Conservation (phyloP, 306 rosid genomes). For the Pyrus bretschneideri region DNA sequence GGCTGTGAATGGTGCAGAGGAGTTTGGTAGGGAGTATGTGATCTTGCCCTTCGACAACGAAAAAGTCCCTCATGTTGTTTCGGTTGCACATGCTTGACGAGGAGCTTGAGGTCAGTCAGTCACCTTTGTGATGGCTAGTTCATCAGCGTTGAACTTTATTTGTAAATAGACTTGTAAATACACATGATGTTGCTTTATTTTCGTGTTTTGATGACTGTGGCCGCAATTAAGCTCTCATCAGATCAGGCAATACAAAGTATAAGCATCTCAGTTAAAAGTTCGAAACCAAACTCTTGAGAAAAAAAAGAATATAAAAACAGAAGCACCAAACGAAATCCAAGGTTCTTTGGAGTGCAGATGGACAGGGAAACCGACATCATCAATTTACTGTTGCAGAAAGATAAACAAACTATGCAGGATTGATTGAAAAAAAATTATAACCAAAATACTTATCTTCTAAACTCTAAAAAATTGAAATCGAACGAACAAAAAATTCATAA, state of each 20-base stretch:
- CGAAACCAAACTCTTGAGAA: constrained; percentile 11
- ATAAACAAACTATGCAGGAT: too few species aligned
- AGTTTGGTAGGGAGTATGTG: constrained; percentile 42
- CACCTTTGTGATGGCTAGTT: neutral
- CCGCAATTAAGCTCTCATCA: too few species aligned
- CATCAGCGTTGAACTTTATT: neutral
- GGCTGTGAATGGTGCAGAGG: constrained; percentile 24
- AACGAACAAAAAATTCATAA: too few species aligned
- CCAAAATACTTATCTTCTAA: too few species aligned
- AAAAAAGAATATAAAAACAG: neutral
- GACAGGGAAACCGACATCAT: too few species aligned
- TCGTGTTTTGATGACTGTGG: neutral
- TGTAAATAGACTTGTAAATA: neutral
- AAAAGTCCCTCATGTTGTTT: constrained; percentile 66
- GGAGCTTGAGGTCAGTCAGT: constrained; percentile 10
- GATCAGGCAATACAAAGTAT: too few species aligned
- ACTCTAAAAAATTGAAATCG: too few species aligned
- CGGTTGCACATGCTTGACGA: constrained; percentile 28
- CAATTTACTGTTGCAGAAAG: too few species aligned
- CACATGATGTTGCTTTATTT: neutral
- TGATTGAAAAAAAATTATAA: too few species aligned
- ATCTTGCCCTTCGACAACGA: constrained; percentile 60
- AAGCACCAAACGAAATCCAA: too few species aligned
- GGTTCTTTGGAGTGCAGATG: too few species aligned
- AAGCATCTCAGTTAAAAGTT: constrained; percentile 1